phyloP scores from a whole-genome alignment of 208 protist species.

The Crithidia sp. region DNA sequence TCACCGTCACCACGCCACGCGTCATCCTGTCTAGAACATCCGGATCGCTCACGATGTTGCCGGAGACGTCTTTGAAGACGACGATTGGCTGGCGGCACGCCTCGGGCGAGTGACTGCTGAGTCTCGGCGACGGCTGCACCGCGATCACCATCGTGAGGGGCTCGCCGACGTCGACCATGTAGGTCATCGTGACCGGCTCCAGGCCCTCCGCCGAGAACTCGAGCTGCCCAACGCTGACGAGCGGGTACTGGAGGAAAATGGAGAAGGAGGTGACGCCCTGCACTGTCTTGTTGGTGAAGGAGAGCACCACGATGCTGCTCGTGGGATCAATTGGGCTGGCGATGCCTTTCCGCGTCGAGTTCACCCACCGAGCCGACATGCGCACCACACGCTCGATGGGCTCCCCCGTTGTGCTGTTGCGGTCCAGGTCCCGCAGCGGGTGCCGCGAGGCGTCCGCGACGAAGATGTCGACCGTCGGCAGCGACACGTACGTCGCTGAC shows the following conservation, averaged over 20 bases:
- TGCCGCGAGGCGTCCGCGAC: slow-evolving; percentile 45
- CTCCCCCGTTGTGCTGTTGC: not conserved
- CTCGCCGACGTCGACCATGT: slow-evolving; percentile 40
- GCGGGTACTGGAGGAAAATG: slow-evolving; percentile 44
- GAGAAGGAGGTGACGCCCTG: slow-evolving; percentile 37
- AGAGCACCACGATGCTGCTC: slow-evolving; percentile 35
- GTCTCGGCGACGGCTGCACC: slow-evolving; percentile 31
- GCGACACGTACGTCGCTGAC: slow-evolving; percentile 22
- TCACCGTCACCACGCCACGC: not conserved
- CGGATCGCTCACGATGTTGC: slow-evolving; percentile 34
- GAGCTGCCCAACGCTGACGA: slow-evolving; percentile 37
- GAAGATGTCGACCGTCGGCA: slow-evolving; percentile 27
- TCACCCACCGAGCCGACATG: slow-evolving; percentile 37
- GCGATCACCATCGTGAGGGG: slow-evolving; percentile 30
- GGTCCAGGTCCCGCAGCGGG: slow-evolving; percentile 41
- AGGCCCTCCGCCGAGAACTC: slow-evolving; percentile 27
- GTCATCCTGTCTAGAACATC: not conserved
- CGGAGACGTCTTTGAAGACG: slow-evolving; percentile 38
- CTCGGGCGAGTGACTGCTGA: slow-evolving; percentile 23
- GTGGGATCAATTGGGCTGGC: slow-evolving; percentile 20
- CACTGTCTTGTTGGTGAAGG: slow-evolving; percentile 48
- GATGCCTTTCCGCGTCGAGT: slow-evolving; percentile 41
- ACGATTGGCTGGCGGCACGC: slow-evolving; percentile 36
- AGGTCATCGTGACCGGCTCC: slow-evolving; percentile 8
- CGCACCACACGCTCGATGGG: slow-evolving; percentile 33